phyloP scores from a whole-genome alignment of 305 asterid species.

The Solanum hybrid region DNA sequence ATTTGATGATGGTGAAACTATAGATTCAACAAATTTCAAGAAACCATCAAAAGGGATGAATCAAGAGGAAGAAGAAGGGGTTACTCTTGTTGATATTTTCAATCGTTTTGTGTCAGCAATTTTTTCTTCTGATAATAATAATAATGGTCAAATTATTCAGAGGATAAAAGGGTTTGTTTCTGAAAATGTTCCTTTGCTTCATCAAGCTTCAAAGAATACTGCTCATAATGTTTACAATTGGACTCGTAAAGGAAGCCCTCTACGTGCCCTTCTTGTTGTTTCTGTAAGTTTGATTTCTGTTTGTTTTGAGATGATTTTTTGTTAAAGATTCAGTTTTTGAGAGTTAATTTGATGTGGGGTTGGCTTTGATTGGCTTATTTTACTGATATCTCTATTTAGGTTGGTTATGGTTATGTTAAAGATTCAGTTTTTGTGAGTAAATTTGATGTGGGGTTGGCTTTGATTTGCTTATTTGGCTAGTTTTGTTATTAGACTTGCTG shows the following conservation, averaged over 20 bases:
- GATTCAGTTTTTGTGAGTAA: background rate
- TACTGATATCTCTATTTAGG: background rate
- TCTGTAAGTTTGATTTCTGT: conserved; percentile 36
- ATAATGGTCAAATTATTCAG: conserved; percentile 22
- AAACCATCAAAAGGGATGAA: background rate
- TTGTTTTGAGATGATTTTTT: background rate
- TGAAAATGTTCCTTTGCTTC: conserved; percentile 52
- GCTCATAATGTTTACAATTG: conserved; percentile 40
- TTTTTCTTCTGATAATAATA: conserved; percentile 33
- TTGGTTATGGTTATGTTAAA: too few species aligned
- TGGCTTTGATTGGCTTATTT: background rate
- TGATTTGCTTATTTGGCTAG: background rate
- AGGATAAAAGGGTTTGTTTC: conserved; percentile 44
- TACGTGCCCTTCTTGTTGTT: conserved; percentile 63
- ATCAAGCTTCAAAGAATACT: conserved; percentile 47
- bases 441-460: background rate
- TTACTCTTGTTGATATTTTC: conserved; percentile 38
- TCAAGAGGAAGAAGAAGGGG: background rate
- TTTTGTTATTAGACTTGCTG: conserved; percentile 29
- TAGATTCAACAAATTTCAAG: background rate
- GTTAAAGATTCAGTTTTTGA: background rate
- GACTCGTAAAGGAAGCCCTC: conserved; percentile 65
- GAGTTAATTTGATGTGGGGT: background rate
- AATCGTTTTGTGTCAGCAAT: conserved; percentile 38
- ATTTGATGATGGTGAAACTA: background rate